Percentiles rank a stretch among this genome's conserved stretches.
Conservation (phyloP, 2,329 filamentous ascomycete genomes). For the Arthrobotrys sinensis region DNA sequence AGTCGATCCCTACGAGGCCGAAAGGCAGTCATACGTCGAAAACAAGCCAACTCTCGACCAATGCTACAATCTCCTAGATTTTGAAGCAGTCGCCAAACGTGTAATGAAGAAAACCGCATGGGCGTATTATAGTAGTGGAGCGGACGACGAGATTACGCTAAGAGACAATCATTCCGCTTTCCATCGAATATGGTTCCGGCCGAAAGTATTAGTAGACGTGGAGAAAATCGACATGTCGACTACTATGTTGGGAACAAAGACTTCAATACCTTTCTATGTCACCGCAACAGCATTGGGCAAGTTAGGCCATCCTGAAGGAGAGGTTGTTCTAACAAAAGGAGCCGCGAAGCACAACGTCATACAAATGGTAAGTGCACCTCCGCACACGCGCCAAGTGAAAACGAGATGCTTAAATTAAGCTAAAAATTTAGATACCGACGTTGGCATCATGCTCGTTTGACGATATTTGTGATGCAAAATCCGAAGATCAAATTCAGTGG, state of each 20-base stretch:
- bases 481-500: constrained; percentile 90
- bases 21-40: constrained; percentile 80
- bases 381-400: background rate
- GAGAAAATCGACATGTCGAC: constrained; percentile 88
- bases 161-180: constrained; percentile 96
- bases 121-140: constrained; percentile 86
- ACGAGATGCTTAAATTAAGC: background rate
- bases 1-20: constrained; percentile 79
- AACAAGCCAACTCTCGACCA: constrained; percentile 85
- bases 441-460: constrained; percentile 97
- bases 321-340: constrained; percentile 89
- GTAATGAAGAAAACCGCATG: constrained; percentile 97
- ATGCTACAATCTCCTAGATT: constrained; percentile 95
- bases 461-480: constrained; percentile 89
- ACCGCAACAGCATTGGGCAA: constrained; percentile 97
- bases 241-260: constrained; percentile 91
- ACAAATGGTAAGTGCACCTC: constrained; percentile 78
- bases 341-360: constrained; percentile 89
- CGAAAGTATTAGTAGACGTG: constrained; percentile 89
- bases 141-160: constrained; percentile 75
- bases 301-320: constrained; percentile 92
- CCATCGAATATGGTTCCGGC: constrained; percentile 98
- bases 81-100: constrained; percentile 89
- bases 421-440: constrained; percentile 79
- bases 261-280: constrained; percentile 92